A percentile compares a stretch with the other conserved stretches of the same genome.
Conservation (phyloP, 305 asterid species). For the Coffea humblotiana region DNA sequence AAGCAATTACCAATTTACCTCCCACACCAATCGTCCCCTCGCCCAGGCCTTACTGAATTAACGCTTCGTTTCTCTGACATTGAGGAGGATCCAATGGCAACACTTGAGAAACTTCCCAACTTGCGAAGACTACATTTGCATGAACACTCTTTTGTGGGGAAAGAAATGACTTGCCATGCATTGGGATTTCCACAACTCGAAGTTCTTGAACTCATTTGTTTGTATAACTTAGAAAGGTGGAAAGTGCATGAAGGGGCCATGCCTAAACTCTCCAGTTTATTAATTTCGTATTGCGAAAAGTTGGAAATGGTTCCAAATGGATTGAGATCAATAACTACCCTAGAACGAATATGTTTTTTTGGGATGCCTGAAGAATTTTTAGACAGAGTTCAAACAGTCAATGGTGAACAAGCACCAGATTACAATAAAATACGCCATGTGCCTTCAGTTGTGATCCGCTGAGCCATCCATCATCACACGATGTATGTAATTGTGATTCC, state of each 20-base stretch:
- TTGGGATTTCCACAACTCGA: slow-evolving; percentile 26
- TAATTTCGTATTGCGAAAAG: background rate
- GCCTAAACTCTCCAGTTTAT: background rate
- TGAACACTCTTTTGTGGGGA: slow-evolving; percentile 22
- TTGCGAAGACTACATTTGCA: slow-evolving; percentile 25
- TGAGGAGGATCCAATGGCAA: slow-evolving; percentile 39
- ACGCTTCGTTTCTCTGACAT: slow-evolving; percentile 14
- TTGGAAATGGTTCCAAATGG: background rate
- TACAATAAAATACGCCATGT: background rate
- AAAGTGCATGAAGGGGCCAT: background rate
- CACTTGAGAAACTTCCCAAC: slow-evolving; percentile 42
- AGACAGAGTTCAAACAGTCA: background rate
- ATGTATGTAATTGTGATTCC: no score
- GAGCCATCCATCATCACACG: no score
- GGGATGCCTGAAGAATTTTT: background rate
- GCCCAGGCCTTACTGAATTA: no score
- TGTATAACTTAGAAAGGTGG: background rate
- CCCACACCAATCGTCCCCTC: no score
- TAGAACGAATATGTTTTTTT: background rate
- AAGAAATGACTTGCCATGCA: slow-evolving; percentile 23
- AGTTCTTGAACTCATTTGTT: background rate
- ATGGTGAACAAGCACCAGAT: background rate
- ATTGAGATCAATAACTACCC: background rate
- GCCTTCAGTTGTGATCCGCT: background rate
- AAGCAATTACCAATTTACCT: no score